Evolutionary conservation across 805 yeast genomes (phyloP), one percentile per base, ranked within the genome.

Genomic region (Hanseniaspora lachancei): DNA sequence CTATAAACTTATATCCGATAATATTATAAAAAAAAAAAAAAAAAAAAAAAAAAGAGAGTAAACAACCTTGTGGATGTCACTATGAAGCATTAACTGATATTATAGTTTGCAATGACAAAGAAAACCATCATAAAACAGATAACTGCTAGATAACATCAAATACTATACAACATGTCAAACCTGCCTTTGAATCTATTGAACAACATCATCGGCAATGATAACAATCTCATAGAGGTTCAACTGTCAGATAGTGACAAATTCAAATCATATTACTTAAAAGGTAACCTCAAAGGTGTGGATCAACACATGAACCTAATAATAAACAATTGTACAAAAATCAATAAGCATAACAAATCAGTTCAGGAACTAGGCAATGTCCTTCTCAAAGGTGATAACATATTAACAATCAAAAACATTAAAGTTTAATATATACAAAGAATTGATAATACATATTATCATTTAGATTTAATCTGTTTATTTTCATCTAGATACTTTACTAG

Each of bases 301-400:
- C 98, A 95, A 71, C 91, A 89, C 64, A 95, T 93, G 98, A 93
- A 93, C 66, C 70, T 81, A 18, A 84, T 81, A 4, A 69, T 81
- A 23, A 81, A 78, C 36, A 77, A 78, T 50, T 84, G 84, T 0
- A 63, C 67, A 13, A 96, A 95, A 62, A 73, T 91, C 6, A 61
- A 57, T 2, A 58, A 64, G 29, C 61, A 63, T 15, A 77, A 79
- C 29, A 69, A 70, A n/a, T 20, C 18, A 13, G 6, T 43, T 4
- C 27, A 35, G 6, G 32, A 27, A 5, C 64, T 87, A 57, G 96
- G 96, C 1, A 73, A 85, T 57, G 78, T 93, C 24, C 67, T 93
- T 60, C 72, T 93, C 57, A 93, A 93, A 68, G 98, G 99, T 4
- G 99, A 93, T 66, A 93, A 89, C 66, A 86, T 93, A 47, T 84